Percentiles rank a stretch among this genome's conserved stretches.
phyloP scores from a whole-genome alignment of 495 filamentous ascomycete species.

The Parachaetomium inaequale region DNA sequence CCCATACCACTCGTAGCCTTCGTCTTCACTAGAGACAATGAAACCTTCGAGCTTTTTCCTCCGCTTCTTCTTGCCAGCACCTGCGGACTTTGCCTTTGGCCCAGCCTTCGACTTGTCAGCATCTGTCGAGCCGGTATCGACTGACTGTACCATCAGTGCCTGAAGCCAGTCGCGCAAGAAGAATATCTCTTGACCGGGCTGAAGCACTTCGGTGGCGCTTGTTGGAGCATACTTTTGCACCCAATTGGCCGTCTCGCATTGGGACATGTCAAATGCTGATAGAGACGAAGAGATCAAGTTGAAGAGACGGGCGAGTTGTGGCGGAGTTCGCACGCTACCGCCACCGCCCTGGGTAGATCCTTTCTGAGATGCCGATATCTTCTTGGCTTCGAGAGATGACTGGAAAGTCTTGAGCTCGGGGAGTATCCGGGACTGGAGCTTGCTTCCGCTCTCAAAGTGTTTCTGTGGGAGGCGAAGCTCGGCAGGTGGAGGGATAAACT shows the following conservation, averaged over 20 bases:
- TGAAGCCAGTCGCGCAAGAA: conserved; percentile 84
- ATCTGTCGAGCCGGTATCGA: conserved; percentile 60
- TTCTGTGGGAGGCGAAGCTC: conserved; percentile 47
- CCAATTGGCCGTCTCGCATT: conserved; percentile 75
- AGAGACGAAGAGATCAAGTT: conserved; percentile 55
- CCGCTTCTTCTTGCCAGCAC: conserved; percentile 61
- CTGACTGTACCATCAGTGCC: conserved; percentile 65
- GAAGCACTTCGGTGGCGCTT: conserved; percentile 68
- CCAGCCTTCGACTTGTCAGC: conserved; percentile 45
- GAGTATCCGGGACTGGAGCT: conserved; percentile 42
- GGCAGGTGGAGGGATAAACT: conserved; percentile 37
- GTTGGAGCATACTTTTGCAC: conserved; percentile 80
- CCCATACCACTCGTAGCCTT: conserved; percentile 70
- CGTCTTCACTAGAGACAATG: conserved; percentile 79
- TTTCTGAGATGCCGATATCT: conserved; percentile 7
- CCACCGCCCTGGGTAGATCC: conserved; percentile 15
- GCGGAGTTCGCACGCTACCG: conserved; percentile 42
- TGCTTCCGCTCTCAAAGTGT: conserved; percentile 48
- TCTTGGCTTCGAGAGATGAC: conserved; percentile 12
- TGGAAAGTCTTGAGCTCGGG: conserved; percentile 32
- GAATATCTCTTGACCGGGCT: conserved; percentile 64
- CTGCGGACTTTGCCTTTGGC: conserved; percentile 35
- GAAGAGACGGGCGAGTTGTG: conserved; percentile 59
- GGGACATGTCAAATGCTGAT: conserved; percentile 75
- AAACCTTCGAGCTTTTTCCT: conserved; percentile 80